phyloP scores from a whole-genome alignment of 768 basidiomycete genomes.

The Trametes cingulata region DNA sequence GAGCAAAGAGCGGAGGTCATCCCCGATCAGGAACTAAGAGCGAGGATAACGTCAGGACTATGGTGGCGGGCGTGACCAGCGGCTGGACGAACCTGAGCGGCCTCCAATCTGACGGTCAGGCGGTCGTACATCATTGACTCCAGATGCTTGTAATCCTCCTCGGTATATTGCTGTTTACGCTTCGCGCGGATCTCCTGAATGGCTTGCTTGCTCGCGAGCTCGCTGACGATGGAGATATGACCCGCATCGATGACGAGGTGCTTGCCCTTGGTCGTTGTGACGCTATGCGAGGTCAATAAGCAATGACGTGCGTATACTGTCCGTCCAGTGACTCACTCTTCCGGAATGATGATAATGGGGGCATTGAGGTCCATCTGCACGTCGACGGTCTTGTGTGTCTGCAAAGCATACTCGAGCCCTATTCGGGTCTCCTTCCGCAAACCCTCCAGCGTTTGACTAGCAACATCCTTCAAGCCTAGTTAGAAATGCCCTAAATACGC shows the following conservation, averaged over 20 bases:
- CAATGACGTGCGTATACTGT: no score
- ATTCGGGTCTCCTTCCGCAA: slow-evolving; percentile 92
- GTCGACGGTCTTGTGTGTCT: slow-evolving; percentile 93
- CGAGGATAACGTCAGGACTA: slow-evolving; percentile 5
- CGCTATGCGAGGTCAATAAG: slow-evolving; percentile 47
- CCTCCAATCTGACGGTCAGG: slow-evolving; percentile 75
- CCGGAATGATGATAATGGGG: slow-evolving; percentile 95
- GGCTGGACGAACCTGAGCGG: slow-evolving; percentile 74
- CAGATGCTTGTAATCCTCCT: slow-evolving; percentile 82
- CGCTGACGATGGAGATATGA: slow-evolving; percentile 91
- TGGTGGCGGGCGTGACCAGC: neutral
- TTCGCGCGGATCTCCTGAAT: slow-evolving; percentile 79
- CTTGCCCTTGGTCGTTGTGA: slow-evolving; percentile 74
- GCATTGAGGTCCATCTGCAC: slow-evolving; percentile 97
- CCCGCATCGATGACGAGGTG: slow-evolving; percentile 95
- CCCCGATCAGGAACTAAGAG: slow-evolving; percentile 83
- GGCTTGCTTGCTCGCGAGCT: slow-evolving; percentile 82
- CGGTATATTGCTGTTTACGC: slow-evolving; percentile 79
- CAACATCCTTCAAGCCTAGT: slow-evolving; percentile 63
- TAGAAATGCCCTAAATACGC: neutral
- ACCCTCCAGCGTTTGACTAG: slow-evolving; percentile 91
- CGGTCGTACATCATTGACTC: slow-evolving; percentile 97
- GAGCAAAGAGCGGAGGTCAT: slow-evolving; percentile 78
- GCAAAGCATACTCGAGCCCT: slow-evolving; percentile 89
- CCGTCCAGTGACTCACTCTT: no score